Evolutionary conservation across 805 yeast species (phyloP).

Genomic region (Metschnikowia similis): DNA sequence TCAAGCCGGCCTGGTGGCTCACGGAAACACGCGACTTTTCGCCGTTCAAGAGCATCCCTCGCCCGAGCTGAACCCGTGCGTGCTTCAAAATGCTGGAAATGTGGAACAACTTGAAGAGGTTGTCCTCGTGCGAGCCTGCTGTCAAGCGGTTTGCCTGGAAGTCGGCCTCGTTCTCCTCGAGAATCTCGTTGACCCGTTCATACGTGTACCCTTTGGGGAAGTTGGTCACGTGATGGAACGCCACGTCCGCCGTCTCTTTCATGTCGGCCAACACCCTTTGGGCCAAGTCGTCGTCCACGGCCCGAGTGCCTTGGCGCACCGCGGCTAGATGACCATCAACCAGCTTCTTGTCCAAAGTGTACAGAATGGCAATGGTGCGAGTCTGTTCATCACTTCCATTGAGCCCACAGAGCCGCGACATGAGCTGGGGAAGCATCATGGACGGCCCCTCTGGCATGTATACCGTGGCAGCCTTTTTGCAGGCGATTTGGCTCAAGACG

Average conservation of each 20-base stretch:
- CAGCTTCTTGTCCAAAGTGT: conserved; percentile 16
- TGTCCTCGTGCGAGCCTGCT: conserved; percentile 20
- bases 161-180: conserved; percentile 23
- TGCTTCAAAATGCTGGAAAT: conserved; percentile 25
- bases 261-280: conserved; percentile 16
- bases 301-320: not conserved
- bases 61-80: conserved; percentile 20
- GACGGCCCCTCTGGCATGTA: conserved; percentile 65
- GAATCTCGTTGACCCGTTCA: conserved; percentile 51
- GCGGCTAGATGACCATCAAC: conserved; percentile 19
- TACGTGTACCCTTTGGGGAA: conserved; percentile 52
- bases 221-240: conserved; percentile 22
- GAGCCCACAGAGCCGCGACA: conserved; percentile 50
- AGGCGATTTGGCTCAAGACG: conserved; percentile 51
- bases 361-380: conserved; percentile 41
- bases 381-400: conserved; percentile 37
- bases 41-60: conserved; percentile 19
- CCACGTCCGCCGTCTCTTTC: conserved; percentile 17
- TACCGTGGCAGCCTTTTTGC: conserved; percentile 56
- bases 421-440: conserved; percentile 65
- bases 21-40: conserved; percentile 17
- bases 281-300: conserved; percentile 7
- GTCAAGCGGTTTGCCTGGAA: conserved; percentile 9
- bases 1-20: conserved; percentile 1
- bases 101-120: conserved; percentile 25